phyloP scores from a whole-genome alignment of 1,139 yeast genomes.

The Debaryomyces psychrophilus region DNA sequence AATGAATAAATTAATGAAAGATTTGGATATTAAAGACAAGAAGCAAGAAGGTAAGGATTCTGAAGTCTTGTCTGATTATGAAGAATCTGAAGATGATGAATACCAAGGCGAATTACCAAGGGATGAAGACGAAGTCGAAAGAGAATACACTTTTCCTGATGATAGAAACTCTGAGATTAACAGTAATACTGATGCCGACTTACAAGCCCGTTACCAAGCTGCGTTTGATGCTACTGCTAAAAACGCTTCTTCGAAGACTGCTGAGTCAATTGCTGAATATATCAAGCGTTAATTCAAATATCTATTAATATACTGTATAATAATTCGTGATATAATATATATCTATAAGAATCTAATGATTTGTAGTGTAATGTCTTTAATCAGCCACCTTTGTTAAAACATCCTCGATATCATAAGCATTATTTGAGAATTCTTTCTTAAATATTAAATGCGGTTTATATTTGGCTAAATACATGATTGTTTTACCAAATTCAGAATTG shows the following conservation, averaged over 20 bases:
- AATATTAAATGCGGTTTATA: constrained; percentile 76
- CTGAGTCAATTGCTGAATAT: constrained; percentile 70
- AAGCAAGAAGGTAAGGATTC: constrained; percentile 40
- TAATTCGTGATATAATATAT: constrained; percentile 12
- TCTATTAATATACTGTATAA: constrained; percentile 14
- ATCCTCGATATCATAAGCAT: constrained; percentile 34
- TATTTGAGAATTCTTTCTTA: constrained; percentile 38
- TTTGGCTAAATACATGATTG: constrained; percentile 72
- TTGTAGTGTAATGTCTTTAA: not conserved
- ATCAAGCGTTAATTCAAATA: constrained; percentile 34
- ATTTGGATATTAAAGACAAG: constrained; percentile 64
- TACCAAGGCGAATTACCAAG: constrained; percentile 63
- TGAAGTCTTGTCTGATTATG: constrained; percentile 74
- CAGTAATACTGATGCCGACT: constrained; percentile 49
- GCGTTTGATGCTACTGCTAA: constrained; percentile 71
- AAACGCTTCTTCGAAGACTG: constrained; percentile 63
- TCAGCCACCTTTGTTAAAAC: constrained; percentile 18
- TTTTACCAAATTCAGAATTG: constrained; percentile 86
- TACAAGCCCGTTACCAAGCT: constrained; percentile 71
- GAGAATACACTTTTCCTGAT: constrained; percentile 79
- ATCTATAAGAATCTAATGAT: not conserved
- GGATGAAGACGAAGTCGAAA: constrained; percentile 65
- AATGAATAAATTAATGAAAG: constrained; percentile 75
- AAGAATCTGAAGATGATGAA: constrained; percentile 56
- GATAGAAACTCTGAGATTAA: constrained; percentile 67